phyloP scores from a whole-genome alignment of 2,329 filamentous ascomycete genomes.

The Ploettnerulaceae sp. region DNA sequence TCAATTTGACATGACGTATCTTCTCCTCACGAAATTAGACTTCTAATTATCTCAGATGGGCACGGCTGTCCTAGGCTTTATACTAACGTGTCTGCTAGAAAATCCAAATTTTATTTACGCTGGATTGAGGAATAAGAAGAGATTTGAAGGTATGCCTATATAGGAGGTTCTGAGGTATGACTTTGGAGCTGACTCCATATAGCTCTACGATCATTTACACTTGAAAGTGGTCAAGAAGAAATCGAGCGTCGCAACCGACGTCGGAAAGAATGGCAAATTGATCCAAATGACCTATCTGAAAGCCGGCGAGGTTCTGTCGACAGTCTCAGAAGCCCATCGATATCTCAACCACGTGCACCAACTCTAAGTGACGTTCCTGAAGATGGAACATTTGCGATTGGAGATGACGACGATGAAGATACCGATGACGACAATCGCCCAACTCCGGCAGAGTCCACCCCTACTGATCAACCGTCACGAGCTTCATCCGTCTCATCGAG shows the following conservation, averaged over 20 bases:
- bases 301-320: constrained; percentile 59
- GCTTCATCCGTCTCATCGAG: constrained; percentile 64
- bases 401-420: constrained; percentile 67
- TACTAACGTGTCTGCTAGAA: constrained; percentile 37
- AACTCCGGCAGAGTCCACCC: constrained; percentile 58
- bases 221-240: constrained; percentile 89
- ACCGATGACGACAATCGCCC: constrained; percentile 46
- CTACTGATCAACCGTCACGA: constrained; percentile 57
- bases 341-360: constrained; percentile 47
- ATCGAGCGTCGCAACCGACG: constrained; percentile 73
- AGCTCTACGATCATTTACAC: constrained; percentile 77
- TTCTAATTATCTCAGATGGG: background rate
- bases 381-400: constrained; percentile 79
- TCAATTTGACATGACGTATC: constrained; percentile 18
- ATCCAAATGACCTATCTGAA: constrained; percentile 41
- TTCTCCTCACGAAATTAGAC: constrained; percentile 18
- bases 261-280: constrained; percentile 56
- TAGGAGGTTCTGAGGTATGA: too few species aligned
- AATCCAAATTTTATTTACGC: constrained; percentile 79
- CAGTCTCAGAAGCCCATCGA: constrained; percentile 58
- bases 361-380: constrained; percentile 67
- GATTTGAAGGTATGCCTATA: constrained; percentile 62
- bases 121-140: constrained; percentile 72
- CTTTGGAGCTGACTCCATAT: constrained; percentile 5
- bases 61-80: background rate